These are phyloP conservation scores for Ophiostoma ips DNA, from an alignment of 2,329 filamentous ascomycete genomes.

Conservation along the genomic window DNA sequence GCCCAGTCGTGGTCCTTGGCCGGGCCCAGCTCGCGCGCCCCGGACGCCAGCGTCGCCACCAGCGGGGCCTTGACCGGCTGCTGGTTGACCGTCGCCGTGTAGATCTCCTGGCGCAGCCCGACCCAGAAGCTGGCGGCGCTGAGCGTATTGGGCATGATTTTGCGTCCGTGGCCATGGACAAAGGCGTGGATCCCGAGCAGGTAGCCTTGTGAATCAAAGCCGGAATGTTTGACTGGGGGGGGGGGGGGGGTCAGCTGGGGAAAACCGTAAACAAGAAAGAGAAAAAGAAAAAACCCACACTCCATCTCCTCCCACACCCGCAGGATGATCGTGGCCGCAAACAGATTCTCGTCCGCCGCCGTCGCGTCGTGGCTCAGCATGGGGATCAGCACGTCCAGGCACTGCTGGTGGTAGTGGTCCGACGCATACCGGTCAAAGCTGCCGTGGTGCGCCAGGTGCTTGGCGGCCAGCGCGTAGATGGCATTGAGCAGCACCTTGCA, in stretches of 20 bases:
- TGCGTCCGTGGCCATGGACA: conserved; percentile 27
- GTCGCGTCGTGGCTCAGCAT: conserved; percentile 29
- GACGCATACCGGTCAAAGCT: conserved; percentile 35
- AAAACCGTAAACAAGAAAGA: no score
- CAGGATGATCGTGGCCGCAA: conserved; percentile 42
- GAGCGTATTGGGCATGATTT: conserved; percentile 27
- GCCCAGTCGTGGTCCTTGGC: conserved; percentile 42
- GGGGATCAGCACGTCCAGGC: conserved; percentile 33
- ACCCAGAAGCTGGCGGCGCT: conserved; percentile 44
- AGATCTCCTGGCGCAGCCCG: conserved; percentile 45
- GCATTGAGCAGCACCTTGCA: conserved; percentile 41
- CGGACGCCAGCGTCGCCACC: conserved; percentile 34
- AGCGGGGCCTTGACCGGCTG: conserved; percentile 34
- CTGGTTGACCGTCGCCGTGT: conserved; percentile 36
- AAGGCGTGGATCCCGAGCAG: conserved; percentile 33
- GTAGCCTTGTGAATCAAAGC: conserved; percentile 33
- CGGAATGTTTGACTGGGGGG: conserved; percentile 26
- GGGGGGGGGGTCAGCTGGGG: no score
- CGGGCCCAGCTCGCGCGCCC: conserved; percentile 27
- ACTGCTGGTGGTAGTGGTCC: conserved; percentile 39
- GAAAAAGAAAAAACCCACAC: no score
- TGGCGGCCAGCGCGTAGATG: conserved; percentile 40
- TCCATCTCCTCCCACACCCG: conserved; percentile 43
- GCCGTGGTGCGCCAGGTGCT: conserved; percentile 36
- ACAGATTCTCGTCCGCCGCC: conserved; percentile 34